Percentiles rank a stretch among this genome's conserved stretches.
These are phyloP conservation scores for Hirsutella minnesotensis DNA, from an alignment of 2,329 filamentous ascomycete species.

Conservation along the genomic window DNA sequence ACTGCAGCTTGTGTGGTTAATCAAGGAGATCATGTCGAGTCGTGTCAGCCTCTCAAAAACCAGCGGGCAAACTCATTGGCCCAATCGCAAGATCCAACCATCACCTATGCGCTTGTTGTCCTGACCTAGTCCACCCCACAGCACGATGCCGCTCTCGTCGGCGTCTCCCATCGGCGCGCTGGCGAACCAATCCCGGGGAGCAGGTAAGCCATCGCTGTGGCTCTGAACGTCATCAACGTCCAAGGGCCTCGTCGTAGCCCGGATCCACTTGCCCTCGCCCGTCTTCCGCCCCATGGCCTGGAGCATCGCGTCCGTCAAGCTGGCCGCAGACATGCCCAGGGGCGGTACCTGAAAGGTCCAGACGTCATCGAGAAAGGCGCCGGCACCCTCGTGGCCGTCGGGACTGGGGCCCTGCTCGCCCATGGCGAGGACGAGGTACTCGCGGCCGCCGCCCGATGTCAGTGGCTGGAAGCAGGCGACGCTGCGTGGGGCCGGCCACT, in stretches of 20 bases:
- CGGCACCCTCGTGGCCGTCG: slow-evolving; percentile 37
- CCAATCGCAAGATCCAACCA: slow-evolving; percentile 51
- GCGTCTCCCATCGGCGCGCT: slow-evolving; percentile 44
- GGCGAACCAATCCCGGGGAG: slow-evolving; percentile 44
- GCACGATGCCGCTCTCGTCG: slow-evolving; percentile 45
- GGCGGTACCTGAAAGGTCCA: slow-evolving; percentile 54
- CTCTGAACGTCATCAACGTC: slow-evolving; percentile 42
- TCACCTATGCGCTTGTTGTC: slow-evolving; percentile 42
- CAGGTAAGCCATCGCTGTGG: slow-evolving; percentile 37
- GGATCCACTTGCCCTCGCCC: slow-evolving; percentile 47
- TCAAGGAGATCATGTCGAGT: too few species aligned
- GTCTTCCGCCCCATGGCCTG: slow-evolving; percentile 39
- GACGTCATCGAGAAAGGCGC: slow-evolving; percentile 45
- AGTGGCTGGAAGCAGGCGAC: slow-evolving; percentile 43
- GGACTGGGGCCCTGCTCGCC: slow-evolving; percentile 41
- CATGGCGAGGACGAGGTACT: slow-evolving; percentile 50
- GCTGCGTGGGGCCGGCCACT: slow-evolving; percentile 41
- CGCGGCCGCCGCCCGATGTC: slow-evolving; percentile 44
- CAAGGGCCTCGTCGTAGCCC: slow-evolving; percentile 32
- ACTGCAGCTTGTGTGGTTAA: too few species aligned
- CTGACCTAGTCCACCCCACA: slow-evolving; percentile 48
- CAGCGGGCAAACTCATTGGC: not conserved
- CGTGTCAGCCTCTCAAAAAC: too few species aligned
- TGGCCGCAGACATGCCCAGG: slow-evolving; percentile 39
- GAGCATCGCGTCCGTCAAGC: slow-evolving; percentile 42